Conservation (phyloP, 1,284 basidiomycete species). For the Schizopora paradoxa region DNA sequence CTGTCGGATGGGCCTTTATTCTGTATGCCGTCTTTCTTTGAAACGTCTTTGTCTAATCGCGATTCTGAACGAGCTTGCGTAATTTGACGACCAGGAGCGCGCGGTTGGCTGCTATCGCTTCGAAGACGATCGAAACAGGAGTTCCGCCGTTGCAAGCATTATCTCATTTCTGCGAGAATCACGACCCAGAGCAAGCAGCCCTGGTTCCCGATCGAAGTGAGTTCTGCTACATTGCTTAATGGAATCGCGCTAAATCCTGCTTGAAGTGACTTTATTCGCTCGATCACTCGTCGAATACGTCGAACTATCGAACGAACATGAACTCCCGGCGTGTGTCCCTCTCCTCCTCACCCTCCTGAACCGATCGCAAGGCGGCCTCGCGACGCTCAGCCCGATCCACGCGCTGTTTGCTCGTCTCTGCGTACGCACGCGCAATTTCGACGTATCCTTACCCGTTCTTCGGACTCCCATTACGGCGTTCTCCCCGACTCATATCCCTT, state of each 20-base stretch:
- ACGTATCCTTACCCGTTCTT: slow-evolving; percentile 52
- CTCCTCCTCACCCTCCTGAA: slow-evolving; percentile 54
- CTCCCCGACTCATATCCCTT: slow-evolving; percentile 46
- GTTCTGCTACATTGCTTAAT: slow-evolving; percentile 20
- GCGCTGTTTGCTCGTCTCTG: slow-evolving; percentile 47
- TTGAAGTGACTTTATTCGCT: slow-evolving; percentile 24
- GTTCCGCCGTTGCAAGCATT: slow-evolving; percentile 40
- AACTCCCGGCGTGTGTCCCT: slow-evolving; percentile 47
- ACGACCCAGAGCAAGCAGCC: slow-evolving; percentile 55
- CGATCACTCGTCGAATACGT: background rate
- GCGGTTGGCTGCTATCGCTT: no score
- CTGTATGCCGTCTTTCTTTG: no score
- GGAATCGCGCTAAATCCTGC: slow-evolving; percentile 17
- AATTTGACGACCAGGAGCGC: no score
- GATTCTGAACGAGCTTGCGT: no score
- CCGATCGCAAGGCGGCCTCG: slow-evolving; percentile 51
- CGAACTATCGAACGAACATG: slow-evolving; percentile 1
- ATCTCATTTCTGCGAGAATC: slow-evolving; percentile 49
- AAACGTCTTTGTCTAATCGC: no score
- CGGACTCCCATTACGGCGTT: slow-evolving; percentile 50
- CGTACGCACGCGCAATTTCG: slow-evolving; percentile 46
- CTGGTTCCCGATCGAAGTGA: slow-evolving; percentile 64
- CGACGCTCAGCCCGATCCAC: slow-evolving; percentile 66
- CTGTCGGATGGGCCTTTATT: no score
- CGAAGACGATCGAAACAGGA: no score